Conservation (phyloP, 2,329 filamentous ascomycete species). For the Rutstroemia sydowiana region DNA sequence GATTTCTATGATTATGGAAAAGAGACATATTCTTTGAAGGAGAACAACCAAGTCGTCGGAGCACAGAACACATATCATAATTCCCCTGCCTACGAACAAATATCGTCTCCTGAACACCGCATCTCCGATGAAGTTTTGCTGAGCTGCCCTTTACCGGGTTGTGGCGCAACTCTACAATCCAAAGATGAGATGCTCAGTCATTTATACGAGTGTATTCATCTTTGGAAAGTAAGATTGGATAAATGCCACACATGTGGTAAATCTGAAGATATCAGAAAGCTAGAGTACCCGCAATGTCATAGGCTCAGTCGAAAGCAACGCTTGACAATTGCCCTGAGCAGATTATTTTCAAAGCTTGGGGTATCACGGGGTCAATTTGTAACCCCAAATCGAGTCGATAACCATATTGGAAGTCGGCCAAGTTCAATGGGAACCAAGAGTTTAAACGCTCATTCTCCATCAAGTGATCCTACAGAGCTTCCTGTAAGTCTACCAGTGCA, state of each 20-base stretch:
- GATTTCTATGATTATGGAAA: background rate
- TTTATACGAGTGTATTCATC: conserved; percentile 23
- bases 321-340: conserved; percentile 24
- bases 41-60: background rate
- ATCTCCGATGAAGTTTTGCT: conserved; percentile 23
- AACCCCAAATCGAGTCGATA: background rate
- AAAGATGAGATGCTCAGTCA: conserved; percentile 26
- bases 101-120: conserved; percentile 14
- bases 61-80: conserved; percentile 15
- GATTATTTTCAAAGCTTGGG: conserved; percentile 24
- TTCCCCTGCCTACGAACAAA: conserved; percentile 25
- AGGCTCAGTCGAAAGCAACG: conserved; percentile 19
- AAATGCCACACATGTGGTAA: conserved; percentile 26
- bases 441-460: background rate
- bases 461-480: no score
- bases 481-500: no score
- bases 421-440: background rate
- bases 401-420: background rate
- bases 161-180: conserved; percentile 18
- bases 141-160: conserved; percentile 24
- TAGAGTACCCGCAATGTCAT: conserved; percentile 22
- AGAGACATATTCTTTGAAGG: background rate
- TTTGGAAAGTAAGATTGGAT: conserved; percentile 24
- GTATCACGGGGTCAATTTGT: background rate
- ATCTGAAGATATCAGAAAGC: conserved; percentile 21